Evolutionary conservation across 768 basidiomycete species (phyloP).

Genomic region (Rickenella mellea): DNA sequence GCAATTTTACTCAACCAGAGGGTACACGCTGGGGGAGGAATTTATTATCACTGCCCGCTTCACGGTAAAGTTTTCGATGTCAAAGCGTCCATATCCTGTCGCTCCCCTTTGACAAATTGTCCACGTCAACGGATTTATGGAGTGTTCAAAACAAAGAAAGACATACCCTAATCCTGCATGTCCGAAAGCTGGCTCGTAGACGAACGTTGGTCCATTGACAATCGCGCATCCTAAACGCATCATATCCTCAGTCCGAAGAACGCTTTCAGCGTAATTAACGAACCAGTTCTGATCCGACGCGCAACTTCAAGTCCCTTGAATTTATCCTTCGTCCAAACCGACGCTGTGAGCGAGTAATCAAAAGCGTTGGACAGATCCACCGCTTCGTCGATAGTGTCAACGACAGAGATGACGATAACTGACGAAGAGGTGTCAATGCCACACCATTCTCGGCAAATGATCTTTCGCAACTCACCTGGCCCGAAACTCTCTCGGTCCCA

Average conservation of each 20-base stretch:
- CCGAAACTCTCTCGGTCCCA: slow-evolving; percentile 59
- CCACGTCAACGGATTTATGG: no score
- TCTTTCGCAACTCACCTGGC: slow-evolving; percentile 27
- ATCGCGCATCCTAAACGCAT: slow-evolving; percentile 35
- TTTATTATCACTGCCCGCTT: no score
- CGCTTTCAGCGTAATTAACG: slow-evolving; percentile 1
- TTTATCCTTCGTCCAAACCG: slow-evolving; percentile 43
- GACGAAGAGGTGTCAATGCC: no score
- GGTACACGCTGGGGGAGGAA: no score
- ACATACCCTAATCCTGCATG: slow-evolving; percentile 38
- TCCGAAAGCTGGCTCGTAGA: slow-evolving; percentile 29
- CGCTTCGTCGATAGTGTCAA: slow-evolving; percentile 43
- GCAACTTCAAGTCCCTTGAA: slow-evolving; percentile 36
- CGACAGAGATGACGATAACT: slow-evolving; percentile 36
- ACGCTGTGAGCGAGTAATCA: slow-evolving; percentile 40
- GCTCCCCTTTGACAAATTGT: slow-evolving; percentile 12
- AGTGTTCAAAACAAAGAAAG: not conserved
- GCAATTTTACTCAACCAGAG: no score
- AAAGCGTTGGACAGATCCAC: slow-evolving; percentile 45
- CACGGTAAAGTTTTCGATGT: slow-evolving; percentile 41
- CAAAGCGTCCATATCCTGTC: slow-evolving; percentile 44
- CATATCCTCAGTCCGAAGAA: not conserved
- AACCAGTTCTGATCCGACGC: slow-evolving; percentile 37
- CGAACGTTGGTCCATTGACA: slow-evolving; percentile 46
- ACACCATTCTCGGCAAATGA: no score